Base-by-base conservation (phyloP, 2,329 filamentous ascomycete species). In the Aspergillus sp. region DNA sequence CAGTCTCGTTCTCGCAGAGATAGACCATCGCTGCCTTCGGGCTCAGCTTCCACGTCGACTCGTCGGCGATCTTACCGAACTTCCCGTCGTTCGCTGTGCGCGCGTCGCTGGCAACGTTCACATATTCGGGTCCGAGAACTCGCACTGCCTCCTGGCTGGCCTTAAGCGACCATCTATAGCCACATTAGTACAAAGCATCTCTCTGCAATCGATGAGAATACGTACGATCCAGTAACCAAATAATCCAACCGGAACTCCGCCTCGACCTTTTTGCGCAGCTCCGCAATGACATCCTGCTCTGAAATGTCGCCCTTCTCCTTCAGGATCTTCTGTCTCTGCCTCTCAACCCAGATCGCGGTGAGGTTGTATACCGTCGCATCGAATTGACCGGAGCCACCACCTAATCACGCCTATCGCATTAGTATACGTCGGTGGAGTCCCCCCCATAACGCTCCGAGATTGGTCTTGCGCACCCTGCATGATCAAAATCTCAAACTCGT, bases 311-410 rank as follows among this genome's bases (percentile, higher is more conserved):
- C 79, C 39, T 70, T 73, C 13, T 65, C 71, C 62, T 69, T 70
- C 47, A 68, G 79, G 9, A 86, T 74, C 59, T 61, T 87, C 79
- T 66, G 82, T 75, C 46, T 85, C 75, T 45, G 90, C 82, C 67
- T 83, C 71, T 87, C 85, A 5, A 96, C 87, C 93, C 92, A 97
- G 60, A 89, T 83, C 24, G 87, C 84, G 46, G 95, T 88, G 54
- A 96, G 78, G 78, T 97, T 96, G 77, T 95, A 93, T 4, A 91
- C 84, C 5, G 87, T 86, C 33, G 91, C 89, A 54, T 89, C 87
- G 80, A 97, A 97, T 77, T 93, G 86, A 59, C 92, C 92, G 50
- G 83, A 91, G 61, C 93, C 93, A 58, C 93, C 93, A 60, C 85
- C 90, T 73, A 33, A 1, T 95, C 44, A 11, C 3, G 8, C 27